Evolutionary conservation across 768 basidiomycete species (phyloP).

Genomic region (Panellus pusillus): DNA sequence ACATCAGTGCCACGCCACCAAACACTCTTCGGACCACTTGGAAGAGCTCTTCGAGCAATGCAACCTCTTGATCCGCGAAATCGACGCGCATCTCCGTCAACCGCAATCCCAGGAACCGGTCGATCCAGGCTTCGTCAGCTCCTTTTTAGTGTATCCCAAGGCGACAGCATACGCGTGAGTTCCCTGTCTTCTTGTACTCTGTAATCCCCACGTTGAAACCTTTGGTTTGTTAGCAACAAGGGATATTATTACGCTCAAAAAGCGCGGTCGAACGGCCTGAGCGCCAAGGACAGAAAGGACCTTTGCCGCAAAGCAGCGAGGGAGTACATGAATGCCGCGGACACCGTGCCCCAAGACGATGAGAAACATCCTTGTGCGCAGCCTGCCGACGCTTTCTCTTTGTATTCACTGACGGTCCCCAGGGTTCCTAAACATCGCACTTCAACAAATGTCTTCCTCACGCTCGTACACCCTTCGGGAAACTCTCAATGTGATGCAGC

Average conservation of each 20-base stretch:
- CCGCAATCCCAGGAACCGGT: neutral
- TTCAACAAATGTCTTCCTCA: conserved; percentile 1
- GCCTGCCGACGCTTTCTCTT: neutral
- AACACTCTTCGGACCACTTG: neutral
- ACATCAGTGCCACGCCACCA: neutral
- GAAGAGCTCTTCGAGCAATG: conserved; percentile 15
- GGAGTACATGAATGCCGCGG: conserved; percentile 15
- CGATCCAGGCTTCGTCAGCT: conserved; percentile 11
- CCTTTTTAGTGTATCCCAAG: conserved; percentile 18
- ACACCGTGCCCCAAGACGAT: conserved; percentile 22
- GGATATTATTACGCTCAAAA: conserved; percentile 14
- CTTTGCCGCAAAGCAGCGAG: conserved; percentile 11
- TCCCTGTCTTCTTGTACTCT: neutral
- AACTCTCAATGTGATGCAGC: conserved; percentile 14
- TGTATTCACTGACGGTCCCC: neutral
- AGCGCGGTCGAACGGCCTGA: neutral
- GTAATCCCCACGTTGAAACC: neutral
- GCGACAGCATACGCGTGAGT: conserved; percentile 20
- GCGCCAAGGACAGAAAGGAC: neutral
- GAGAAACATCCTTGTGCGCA: conserved; percentile 21
- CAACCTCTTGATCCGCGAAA: conserved; percentile 14
- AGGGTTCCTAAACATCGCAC: conserved; percentile 10
- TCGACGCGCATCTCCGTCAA: conserved; percentile 8
- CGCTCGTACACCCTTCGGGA: conserved; percentile 8
- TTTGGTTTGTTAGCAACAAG: conserved; percentile 6